Percentiles rank a stretch among this genome's conserved stretches.
phyloP scores from a whole-genome alignment of 306 rosid genomes.

The Oemleria cerasiformis region DNA sequence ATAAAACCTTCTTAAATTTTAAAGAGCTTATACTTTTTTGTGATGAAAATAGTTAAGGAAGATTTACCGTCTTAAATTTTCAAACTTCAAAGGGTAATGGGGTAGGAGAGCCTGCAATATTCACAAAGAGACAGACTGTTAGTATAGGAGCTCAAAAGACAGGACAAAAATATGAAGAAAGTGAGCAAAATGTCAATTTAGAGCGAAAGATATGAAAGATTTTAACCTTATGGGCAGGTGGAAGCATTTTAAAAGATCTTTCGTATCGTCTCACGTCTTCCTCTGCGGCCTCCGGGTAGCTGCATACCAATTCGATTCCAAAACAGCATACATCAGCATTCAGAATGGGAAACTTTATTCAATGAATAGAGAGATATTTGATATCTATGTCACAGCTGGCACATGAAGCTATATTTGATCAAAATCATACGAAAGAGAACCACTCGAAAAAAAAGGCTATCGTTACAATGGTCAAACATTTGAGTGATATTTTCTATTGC shows the following conservation, averaged over 20 bases:
- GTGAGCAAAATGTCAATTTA: neutral
- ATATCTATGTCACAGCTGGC: neutral
- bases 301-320: constrained; percentile 28
- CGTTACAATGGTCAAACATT: neutral
- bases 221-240: constrained; percentile 77
- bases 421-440: too few relatives aligned
- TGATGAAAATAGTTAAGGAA: neutral
- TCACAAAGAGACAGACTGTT: neutral
- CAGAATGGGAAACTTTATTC: neutral
- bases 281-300: constrained; percentile 93
- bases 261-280: constrained; percentile 85
- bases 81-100: constrained; percentile 63
- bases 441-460: too few relatives aligned
- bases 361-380: neutral
- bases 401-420: neutral
- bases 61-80: constrained; percentile 61
- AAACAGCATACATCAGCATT: neutral
- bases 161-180: neutral
- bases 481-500: neutral
- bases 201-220: neutral
- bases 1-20: neutral
- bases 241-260: constrained; percentile 71
- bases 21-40: neutral
- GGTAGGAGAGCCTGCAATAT: constrained; percentile 71
- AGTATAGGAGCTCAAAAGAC: neutral